Evolutionary conservation across 2,329 filamentous ascomycete genomes (phyloP), one percentile per base, ranked within the genome.

Genomic region (Aspergillus latus): DNA sequence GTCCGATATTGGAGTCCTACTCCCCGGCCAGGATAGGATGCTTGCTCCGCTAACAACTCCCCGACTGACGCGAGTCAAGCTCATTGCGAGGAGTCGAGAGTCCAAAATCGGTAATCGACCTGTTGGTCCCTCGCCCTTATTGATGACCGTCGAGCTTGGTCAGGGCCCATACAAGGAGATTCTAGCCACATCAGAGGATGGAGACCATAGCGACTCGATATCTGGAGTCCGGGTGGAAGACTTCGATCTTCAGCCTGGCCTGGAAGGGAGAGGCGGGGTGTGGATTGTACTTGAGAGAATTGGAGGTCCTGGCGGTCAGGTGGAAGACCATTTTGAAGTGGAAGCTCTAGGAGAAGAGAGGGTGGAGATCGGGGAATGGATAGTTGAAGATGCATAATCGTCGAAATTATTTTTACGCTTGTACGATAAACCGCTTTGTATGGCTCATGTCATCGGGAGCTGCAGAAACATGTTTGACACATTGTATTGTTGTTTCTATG

Each of bases 271-370:
- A 8, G 82, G 82, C 16, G 86, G 86, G 15, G 71, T 92, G 56
- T 95, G 89, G 88, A 78, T 97, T 52, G 87, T 96, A 5, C 77
- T 97, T 42, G 92, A 97, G 73, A 82, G 88, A 62, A 82, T 93
- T 66, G 88, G 86, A n/a, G 82, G 81, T 9, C 78, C 78, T 44
- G 74, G 75, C 4, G 79, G 84, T 81, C 74, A 77, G 55, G 72
- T 76, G 9, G 71, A 75, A 52, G 75, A 77, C 54, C 69, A 73
- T 51, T 67, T 77, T 49, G 69, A 76, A 52, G 72, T 79, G 3
- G 76, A 78, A 57, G 72, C 75, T 15, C 64, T 78, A 53, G 70
- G 70, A 1, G 75, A 76, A 56, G 75, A 76, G 58, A 64, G 68
- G 40, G 72, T 78, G 16, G 74, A 74, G 28, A 73, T 77, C 54